A percentile compares a stretch with the other conserved stretches of the same genome.
phyloP scores from a whole-genome alignment of 257 asterid genomes.

The Haberlea rhodopensis region DNA sequence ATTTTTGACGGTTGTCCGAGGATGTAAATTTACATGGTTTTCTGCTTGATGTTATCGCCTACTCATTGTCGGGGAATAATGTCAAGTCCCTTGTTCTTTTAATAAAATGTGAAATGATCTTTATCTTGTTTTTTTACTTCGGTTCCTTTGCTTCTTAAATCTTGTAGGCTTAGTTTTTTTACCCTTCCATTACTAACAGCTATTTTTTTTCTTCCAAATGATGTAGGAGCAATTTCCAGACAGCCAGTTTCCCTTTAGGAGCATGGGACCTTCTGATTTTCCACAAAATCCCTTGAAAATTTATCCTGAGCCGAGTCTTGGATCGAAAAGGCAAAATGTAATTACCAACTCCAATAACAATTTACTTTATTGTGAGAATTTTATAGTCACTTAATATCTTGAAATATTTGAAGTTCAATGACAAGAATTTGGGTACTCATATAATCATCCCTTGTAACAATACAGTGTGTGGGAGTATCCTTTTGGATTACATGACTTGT shows the following conservation, averaged over 20 bases:
- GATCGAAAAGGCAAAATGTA: conserved; percentile 68
- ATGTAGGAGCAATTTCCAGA: conserved; percentile 70
- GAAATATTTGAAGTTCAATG: conserved; percentile 11
- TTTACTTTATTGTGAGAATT: not conserved
- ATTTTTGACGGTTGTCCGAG: conserved; percentile 6
- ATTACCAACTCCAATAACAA: conserved; percentile 17
- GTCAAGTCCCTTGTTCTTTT: conserved; percentile 4
- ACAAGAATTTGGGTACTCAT: not conserved
- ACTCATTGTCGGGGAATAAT: not conserved
- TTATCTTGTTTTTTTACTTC: conserved; percentile 19
- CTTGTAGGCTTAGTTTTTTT: not conserved
- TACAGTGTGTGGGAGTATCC: conserved; percentile 8
- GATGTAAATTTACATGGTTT: not conserved
- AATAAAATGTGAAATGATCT: not conserved
- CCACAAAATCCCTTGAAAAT: conserved; percentile 47
- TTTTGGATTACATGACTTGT: conserved; percentile 14
- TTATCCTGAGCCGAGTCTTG: conserved; percentile 56
- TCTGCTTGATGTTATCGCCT: conserved; percentile 1
- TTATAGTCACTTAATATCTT: not conserved
- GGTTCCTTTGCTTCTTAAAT: conserved; percentile 16
- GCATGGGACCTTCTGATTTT: conserved; percentile 48
- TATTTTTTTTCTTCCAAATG: conserved; percentile 23
- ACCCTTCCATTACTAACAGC: conserved; percentile 4
- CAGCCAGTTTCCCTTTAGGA: conserved; percentile 57
- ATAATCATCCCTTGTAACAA: conserved; percentile 5